Evolutionary conservation across 2,329 filamentous ascomycete genomes (phyloP).

Genomic region (Didymella keratinophila): DNA sequence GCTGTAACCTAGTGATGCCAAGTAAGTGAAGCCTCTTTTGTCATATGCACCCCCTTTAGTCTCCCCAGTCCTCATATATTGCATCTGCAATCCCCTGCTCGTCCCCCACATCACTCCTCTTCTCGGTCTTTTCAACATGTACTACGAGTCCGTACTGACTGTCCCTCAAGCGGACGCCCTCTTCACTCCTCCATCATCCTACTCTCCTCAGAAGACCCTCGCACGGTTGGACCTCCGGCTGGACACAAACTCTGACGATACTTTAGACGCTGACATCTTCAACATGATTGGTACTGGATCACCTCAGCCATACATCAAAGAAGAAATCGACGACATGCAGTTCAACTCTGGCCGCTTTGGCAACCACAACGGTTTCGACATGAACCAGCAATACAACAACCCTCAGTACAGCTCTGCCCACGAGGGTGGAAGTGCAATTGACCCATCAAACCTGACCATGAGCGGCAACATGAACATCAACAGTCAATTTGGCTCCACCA

Average conservation of each 20-base stretch:
- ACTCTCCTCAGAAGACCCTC: conserved; percentile 50
- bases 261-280: conserved; percentile 54
- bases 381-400: conserved; percentile 59
- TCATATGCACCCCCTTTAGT: conserved; percentile 43
- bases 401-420: conserved; percentile 58
- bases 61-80: conserved; percentile 37
- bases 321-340: conserved; percentile 69
- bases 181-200: conserved; percentile 53
- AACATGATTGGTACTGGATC: conserved; percentile 65
- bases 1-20: conserved; percentile 52
- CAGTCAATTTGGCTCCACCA: conserved; percentile 68
- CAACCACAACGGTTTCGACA: conserved; percentile 59
- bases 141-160: conserved; percentile 49
- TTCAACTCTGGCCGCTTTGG: conserved; percentile 61
- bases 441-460: conserved; percentile 86
- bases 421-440: conserved; percentile 61
- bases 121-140: conserved; percentile 39
- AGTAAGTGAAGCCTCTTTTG: conserved; percentile 48
- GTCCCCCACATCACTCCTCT: conserved; percentile 18
- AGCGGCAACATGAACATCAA: conserved; percentile 63
- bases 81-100: conserved; percentile 19
- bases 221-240: conserved; percentile 50
- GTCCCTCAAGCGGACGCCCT: conserved; percentile 53
- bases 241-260: conserved; percentile 52
- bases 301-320: conserved; percentile 70